These are phyloP conservation scores for Chimonanthus salicifolius DNA, from an alignment of 164 flowering plant genomes.

Conservation along the genomic window DNA sequence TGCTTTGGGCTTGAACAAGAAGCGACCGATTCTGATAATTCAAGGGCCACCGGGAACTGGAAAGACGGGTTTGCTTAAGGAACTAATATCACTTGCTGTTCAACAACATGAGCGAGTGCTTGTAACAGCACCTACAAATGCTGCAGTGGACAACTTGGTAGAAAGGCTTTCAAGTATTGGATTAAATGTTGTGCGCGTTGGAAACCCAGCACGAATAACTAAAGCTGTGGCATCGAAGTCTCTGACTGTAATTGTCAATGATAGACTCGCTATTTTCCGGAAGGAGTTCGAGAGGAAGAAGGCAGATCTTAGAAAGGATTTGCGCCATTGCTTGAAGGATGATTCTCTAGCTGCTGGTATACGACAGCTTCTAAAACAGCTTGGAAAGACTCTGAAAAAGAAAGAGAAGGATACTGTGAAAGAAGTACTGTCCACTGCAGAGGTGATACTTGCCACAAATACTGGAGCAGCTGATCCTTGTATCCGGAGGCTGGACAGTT, in stretches of 20 bases:
- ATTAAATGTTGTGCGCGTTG: slow-evolving; percentile 72
- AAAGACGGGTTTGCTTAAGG: slow-evolving; percentile 74
- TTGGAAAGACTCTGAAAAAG: slow-evolving; percentile 67
- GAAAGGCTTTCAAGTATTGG: slow-evolving; percentile 67
- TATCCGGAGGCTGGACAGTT: slow-evolving; percentile 54
- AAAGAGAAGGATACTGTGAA: slow-evolving; percentile 79
- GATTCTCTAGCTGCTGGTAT: slow-evolving; percentile 94
- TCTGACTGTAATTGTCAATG: slow-evolving; percentile 62
- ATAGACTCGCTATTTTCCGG: slow-evolving; percentile 46
- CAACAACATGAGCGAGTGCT: slow-evolving; percentile 86
- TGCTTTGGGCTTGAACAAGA: slow-evolving; percentile 71
- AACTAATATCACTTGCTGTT: slow-evolving; percentile 58
- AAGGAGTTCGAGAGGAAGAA: slow-evolving; percentile 76
- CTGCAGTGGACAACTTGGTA: slow-evolving; percentile 93
- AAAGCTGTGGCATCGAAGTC: slow-evolving; percentile 73
- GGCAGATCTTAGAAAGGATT: slow-evolving; percentile 69
- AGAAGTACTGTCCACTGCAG: slow-evolving; percentile 66
- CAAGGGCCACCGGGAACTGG: slow-evolving; percentile 98
- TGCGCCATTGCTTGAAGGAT: slow-evolving; percentile 67
- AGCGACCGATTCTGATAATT: slow-evolving; percentile 58
- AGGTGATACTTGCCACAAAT: slow-evolving; percentile 83
- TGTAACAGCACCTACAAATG: slow-evolving; percentile 93
- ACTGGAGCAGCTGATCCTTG: slow-evolving; percentile 86
- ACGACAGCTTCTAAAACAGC: slow-evolving; percentile 89
- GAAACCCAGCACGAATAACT: slow-evolving; percentile 90